phyloP scores from a whole-genome alignment of 352 stramenopile species.

The Phytopythium kandeliae region DNA sequence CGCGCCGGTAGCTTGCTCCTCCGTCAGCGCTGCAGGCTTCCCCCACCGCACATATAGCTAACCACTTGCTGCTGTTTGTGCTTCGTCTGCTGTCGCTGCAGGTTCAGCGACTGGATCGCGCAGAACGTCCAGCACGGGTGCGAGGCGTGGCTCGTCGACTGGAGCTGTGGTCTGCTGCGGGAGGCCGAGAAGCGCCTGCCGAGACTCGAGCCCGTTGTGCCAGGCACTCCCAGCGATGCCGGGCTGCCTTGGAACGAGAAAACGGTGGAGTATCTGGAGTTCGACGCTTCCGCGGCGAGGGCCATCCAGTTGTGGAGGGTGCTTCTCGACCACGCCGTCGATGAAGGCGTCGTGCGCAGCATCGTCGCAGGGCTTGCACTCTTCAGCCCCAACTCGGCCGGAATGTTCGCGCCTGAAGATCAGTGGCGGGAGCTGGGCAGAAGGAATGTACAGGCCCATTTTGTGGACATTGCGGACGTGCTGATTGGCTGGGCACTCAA shows the following conservation, averaged over 20 bases:
- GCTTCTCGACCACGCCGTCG: slow-evolving; percentile 41
- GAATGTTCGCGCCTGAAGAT: not conserved
- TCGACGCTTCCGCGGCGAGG: slow-evolving; percentile 28
- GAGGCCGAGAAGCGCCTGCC: slow-evolving; percentile 32
- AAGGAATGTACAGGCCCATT: slow-evolving; percentile 54
- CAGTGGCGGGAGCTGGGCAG: slow-evolving; percentile 24
- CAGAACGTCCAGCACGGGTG: slow-evolving; percentile 27
- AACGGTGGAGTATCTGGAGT: slow-evolving; percentile 36
- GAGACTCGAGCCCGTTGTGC: not conserved
- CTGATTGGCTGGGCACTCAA: slow-evolving; percentile 66
- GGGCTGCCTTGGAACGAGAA: slow-evolving; percentile 22
- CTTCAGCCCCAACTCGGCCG: not conserved
- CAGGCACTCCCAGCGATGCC: not conserved
- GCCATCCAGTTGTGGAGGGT: slow-evolving; percentile 43
- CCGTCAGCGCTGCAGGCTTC: too few relatives aligned
- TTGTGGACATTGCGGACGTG: slow-evolving; percentile 68
- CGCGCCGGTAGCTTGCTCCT: slow-evolving; percentile 15
- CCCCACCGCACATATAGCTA: not conserved
- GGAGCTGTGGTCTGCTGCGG: slow-evolving; percentile 35
- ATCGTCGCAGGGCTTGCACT: slow-evolving; percentile 16
- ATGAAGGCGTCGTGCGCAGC: slow-evolving; percentile 31
- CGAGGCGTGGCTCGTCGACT: slow-evolving; percentile 47
- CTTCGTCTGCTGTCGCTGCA: slow-evolving; percentile 1
- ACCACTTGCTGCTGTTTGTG: too few relatives aligned
- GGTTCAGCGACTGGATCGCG: slow-evolving; percentile 46